Evolutionary conservation across 306 rosid species (phyloP), one percentile per base, ranked within the genome.

Genomic region (Vicia sativa): DNA sequence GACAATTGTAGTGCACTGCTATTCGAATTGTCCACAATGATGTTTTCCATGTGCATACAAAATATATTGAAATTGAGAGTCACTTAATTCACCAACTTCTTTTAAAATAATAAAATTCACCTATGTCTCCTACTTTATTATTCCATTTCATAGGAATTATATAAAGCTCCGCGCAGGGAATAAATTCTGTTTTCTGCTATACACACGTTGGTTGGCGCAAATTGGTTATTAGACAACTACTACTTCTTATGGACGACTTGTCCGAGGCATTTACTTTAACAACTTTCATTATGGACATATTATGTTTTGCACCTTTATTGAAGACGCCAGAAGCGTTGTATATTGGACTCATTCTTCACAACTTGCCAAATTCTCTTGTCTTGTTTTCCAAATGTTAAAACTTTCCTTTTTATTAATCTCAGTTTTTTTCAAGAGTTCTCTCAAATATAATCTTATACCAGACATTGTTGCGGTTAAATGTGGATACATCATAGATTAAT

Each of bases 301-400:
- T 26, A 60, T 49, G 38, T 45, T 74, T 39, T 48, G 34, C 28
- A 21, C 48, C 66, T 58, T 43, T 14, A 49, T 3, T 64, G 37
- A 46, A 61, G 0, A 38, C 31, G 59, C 72, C 77, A 70, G 5
- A 46, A 25, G 62, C 16, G 25, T 23, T 16, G 4, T 50, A 18
- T 13, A 44, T 52, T 69, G 41, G 69, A 76, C 35, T 58, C 44
- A 49, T 48, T 23, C 31, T 59, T 16, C 57, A 42, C 15, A 35
- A 63, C 46, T 39, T 69, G 73, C 65, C 84, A 77, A 79, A 31
- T 13, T 11, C 29, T 68, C 11, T 75, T 82, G 83, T 79, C 78
- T 41, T 44, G 12, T 29, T 34, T 38, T 9, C 15, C 11, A 23
- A 54, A 54, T 54, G 60, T 25, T 18, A 18, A 9, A 50, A 10